These are phyloP conservation scores for Plasmopara muralis DNA, from an alignment of 352 stramenopile genomes.

Conservation along the genomic window DNA sequence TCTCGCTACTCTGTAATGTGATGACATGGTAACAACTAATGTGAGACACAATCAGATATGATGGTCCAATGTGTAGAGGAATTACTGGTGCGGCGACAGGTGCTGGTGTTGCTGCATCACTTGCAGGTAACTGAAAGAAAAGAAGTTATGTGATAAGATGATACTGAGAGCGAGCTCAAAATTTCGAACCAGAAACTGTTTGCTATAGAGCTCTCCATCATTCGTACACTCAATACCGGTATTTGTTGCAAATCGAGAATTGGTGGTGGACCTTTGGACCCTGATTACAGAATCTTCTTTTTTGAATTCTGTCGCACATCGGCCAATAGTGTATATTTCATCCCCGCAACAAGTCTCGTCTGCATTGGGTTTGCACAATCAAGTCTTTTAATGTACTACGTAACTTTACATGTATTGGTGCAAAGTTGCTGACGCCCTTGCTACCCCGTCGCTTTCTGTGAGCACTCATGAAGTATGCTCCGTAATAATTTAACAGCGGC, in stretches of 20 bases:
- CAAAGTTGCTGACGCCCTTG: background rate
- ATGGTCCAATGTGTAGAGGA: constrained; percentile 1
- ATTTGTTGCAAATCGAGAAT: background rate
- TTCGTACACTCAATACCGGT: background rate
- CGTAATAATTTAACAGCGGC: too few relatives aligned
- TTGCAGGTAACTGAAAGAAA: constrained; percentile 4
- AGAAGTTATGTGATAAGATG: constrained; percentile 5
- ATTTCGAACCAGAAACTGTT: constrained; percentile 17
- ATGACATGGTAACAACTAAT: constrained; percentile 3
- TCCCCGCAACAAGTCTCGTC: constrained; percentile 5
- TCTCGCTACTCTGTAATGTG: constrained; percentile 8
- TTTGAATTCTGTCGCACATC: constrained; percentile 1
- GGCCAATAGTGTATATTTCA: background rate
- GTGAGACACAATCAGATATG: background rate
- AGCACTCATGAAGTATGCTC: too few relatives aligned
- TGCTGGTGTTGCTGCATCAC: constrained; percentile 16
- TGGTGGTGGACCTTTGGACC: constrained; percentile 9
- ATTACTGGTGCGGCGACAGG: constrained; percentile 11
- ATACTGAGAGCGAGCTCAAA: constrained; percentile 13
- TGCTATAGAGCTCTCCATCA: background rate
- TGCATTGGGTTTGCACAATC: constrained; percentile 7
- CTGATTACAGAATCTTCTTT: constrained; percentile 3
- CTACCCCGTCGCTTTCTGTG: too few relatives aligned
- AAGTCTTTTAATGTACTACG: background rate
- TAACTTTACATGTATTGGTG: background rate